Evolutionary conservation across 805 yeast species (phyloP).

Genomic region (Cyberlindnera euphorbiiphila): DNA sequence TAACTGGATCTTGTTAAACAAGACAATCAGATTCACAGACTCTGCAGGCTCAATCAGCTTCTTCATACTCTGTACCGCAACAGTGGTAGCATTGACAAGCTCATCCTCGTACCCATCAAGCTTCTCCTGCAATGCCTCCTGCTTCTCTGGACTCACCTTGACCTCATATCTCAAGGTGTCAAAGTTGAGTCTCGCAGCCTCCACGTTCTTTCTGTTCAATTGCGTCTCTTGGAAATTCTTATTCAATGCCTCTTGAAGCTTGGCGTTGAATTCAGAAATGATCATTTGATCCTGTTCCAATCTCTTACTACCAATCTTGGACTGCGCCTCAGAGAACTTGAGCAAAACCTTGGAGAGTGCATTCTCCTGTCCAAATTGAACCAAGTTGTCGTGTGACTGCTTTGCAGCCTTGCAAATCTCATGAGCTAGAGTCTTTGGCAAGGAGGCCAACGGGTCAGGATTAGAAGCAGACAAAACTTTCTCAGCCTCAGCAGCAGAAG

Average conservation of each 20-base stretch:
- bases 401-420: slow-evolving; percentile 58
- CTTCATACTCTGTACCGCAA: slow-evolving; percentile 78
- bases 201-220: slow-evolving; percentile 63
- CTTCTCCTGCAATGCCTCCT: slow-evolving; percentile 34
- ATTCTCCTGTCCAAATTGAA: slow-evolving; percentile 27
- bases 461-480: slow-evolving; percentile 40
- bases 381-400: slow-evolving; percentile 45
- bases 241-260: slow-evolving; percentile 48
- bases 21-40: slow-evolving; percentile 56
- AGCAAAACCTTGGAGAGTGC: slow-evolving; percentile 28
- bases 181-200: slow-evolving; percentile 63
- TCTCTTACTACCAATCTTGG: slow-evolving; percentile 63
- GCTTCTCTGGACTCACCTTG: slow-evolving; percentile 27
- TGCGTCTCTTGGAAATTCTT: slow-evolving; percentile 58
- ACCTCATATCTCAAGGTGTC: slow-evolving; percentile 65
- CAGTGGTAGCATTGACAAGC: slow-evolving; percentile 70
- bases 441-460: slow-evolving; percentile 23
- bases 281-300: slow-evolving; percentile 66
- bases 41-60: slow-evolving; percentile 65
- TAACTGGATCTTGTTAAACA: slow-evolving; percentile 67
- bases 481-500: slow-evolving; percentile 64
- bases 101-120: slow-evolving; percentile 61
- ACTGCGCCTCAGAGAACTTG: slow-evolving; percentile 52
- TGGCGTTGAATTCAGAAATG: slow-evolving; percentile 53
- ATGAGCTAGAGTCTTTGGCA: slow-evolving; percentile 70